Percentiles rank a stretch among this genome's conserved stretches.
phyloP scores from a whole-genome alignment of 805 yeast species.

The Yamadazyma nakazawae region DNA sequence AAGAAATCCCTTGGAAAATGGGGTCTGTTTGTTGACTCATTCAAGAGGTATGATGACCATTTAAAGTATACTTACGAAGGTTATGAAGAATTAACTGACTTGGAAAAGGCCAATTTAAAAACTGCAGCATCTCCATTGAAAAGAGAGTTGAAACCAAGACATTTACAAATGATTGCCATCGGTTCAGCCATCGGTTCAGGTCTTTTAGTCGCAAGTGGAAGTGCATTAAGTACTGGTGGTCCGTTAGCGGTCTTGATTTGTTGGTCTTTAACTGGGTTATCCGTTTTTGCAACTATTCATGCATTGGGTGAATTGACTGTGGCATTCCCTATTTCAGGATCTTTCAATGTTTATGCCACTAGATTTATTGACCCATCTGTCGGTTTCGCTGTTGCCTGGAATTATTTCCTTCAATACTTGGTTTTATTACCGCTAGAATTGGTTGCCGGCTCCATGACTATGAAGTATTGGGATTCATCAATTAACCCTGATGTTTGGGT shows the following conservation, averaged over 20 bases:
- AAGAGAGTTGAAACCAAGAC: conserved; percentile 32
- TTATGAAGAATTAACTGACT: conserved; percentile 24
- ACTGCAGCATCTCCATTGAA: conserved; percentile 39
- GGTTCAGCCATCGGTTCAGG: conserved; percentile 45
- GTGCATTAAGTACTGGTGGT: conserved; percentile 36
- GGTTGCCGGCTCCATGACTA: conserved; percentile 57
- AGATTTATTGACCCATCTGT: conserved; percentile 62
- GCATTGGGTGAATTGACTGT: conserved; percentile 47
- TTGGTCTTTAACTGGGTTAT: conserved; percentile 35
- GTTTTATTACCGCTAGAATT: conserved; percentile 65
- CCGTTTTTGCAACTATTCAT: conserved; percentile 38
- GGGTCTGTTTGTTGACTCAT: conserved; percentile 48
- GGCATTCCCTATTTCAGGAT: conserved; percentile 41
- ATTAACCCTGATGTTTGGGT: conserved; percentile 63
- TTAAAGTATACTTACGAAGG: conserved; percentile 19
- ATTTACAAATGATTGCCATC: conserved; percentile 43
- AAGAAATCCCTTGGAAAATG: conserved; percentile 23
- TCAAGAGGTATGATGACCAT: conserved; percentile 31
- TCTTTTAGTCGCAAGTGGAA: conserved; percentile 40
- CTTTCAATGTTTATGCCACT: conserved; percentile 55
- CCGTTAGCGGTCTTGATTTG: conserved; percentile 40
- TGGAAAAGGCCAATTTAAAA: conserved; percentile 38
- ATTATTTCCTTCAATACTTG: conserved; percentile 56
- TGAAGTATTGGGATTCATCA: conserved; percentile 50
- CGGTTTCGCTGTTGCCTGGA: conserved; percentile 74